Evolutionary conservation across 345 rosid genomes (phyloP), one percentile per base, ranked within the genome.

Genomic region (Citrus glauca): DNA sequence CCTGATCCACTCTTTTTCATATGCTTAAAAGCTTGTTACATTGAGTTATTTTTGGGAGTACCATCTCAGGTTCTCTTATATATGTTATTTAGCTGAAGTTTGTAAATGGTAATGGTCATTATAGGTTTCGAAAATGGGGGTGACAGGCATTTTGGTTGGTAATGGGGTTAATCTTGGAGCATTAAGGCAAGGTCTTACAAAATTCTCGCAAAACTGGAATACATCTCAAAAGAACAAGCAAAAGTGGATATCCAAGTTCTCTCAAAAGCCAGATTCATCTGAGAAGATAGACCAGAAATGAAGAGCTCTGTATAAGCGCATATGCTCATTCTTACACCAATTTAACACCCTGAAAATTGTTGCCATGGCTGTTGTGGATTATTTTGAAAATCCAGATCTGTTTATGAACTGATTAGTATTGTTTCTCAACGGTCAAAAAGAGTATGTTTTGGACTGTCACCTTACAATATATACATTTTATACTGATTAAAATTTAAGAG

Each of bases 121-220:
- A 13, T 85, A 94, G 98, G 89, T 90, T 71, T 92, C 93, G 0
- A 90, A 89, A 79, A 88, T 91, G 97, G 98, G 98, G 74, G 96
- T 87, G 1, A 88, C 97, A 9, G 87, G 95, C 85, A 84, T 89
- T 71, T 72, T 84, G 81, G 95, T 92, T 0, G 85, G 80, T 4
- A 74, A 93, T 48, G 99, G 97, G 24, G 90, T 93, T 45, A 90
- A 85, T 35, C 94, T 95, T 42, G 97, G 93, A 70, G 93, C 92
- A 65, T 75, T 95, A 66, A 86, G 94, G 74, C 88, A 91, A 72
- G 98, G 98, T 76, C 90, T 95, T 24, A 82, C 84, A 38, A 85
- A 86, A 73, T 92, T 93, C 73, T 37, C 93, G 27, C 86, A 90
- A 72, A 95, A 91, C 50, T 78, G 56, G 30, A 83, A 57, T 62